A percentile compares a stretch with the other conserved stretches of the same genome.
These are phyloP conservation scores for Nevesoporus exiguus DNA, from an alignment of 768 basidiomycete species.

Conservation along the genomic window DNA sequence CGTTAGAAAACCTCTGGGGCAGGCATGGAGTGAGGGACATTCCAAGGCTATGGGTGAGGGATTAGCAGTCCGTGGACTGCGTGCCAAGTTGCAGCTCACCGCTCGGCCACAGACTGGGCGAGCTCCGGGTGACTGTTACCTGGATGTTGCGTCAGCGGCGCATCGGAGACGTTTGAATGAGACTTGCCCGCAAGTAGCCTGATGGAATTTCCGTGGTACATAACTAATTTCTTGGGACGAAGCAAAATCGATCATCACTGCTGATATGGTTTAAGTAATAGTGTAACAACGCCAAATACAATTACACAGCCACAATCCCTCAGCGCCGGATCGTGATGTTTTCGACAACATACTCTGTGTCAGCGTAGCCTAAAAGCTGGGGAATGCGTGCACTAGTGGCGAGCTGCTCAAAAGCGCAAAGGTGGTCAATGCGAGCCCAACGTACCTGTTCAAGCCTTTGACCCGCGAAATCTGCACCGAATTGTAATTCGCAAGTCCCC, in stretches of 20 bases:
- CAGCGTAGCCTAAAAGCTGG: slow-evolving; percentile 84
- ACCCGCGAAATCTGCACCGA: slow-evolving; percentile 86
- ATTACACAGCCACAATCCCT: slow-evolving; percentile 46
- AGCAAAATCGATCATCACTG: slow-evolving; percentile 3
- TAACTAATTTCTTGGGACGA: slow-evolving; percentile 41
- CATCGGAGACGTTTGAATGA: neutral
- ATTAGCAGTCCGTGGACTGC: slow-evolving; percentile 49
- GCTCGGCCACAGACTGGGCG: slow-evolving; percentile 91
- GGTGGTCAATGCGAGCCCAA: slow-evolving; percentile 1
- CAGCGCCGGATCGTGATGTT: slow-evolving; percentile 72
- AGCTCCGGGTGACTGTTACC: slow-evolving; percentile 99
- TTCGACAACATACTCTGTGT: slow-evolving; percentile 96
- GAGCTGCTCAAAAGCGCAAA: slow-evolving; percentile 5
- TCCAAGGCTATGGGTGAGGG: slow-evolving; percentile 69
- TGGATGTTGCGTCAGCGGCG: slow-evolving; percentile 34
- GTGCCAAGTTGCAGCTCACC: slow-evolving; percentile 69
- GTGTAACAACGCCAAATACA: slow-evolving; percentile 30
- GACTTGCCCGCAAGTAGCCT: slow-evolving; percentile 67
- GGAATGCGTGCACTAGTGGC: slow-evolving; percentile 69
- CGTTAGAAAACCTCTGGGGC: slow-evolving; percentile 89
- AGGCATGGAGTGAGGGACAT: slow-evolving; percentile 82
- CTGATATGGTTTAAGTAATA: slow-evolving; percentile 11
- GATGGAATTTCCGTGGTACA: slow-evolving; percentile 83
- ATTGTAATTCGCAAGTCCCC: slow-evolving; percentile 95
- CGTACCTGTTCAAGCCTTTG: slow-evolving; percentile 88